phyloP scores from a whole-genome alignment of 1,139 yeast species.

The Hanseniaspora sp. region DNA sequence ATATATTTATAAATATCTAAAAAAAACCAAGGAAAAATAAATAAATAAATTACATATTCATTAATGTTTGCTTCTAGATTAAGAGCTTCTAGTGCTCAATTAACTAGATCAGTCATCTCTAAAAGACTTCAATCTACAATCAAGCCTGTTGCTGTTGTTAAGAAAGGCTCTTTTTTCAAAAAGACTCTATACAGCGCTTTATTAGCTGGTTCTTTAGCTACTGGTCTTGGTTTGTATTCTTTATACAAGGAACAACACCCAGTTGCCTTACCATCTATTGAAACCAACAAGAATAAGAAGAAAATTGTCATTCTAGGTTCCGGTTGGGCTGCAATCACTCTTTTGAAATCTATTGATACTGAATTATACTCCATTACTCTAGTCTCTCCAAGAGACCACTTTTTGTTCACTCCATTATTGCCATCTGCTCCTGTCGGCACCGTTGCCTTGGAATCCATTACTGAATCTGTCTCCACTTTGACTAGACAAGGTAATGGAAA shows the following conservation, averaged over 20 bases:
- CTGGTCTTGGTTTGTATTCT: constrained; percentile 44
- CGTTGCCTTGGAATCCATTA: constrained; percentile 77
- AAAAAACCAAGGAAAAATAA: too few species aligned
- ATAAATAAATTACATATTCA: not conserved
- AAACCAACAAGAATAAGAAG: constrained; percentile 68
- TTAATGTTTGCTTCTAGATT: constrained; percentile 12
- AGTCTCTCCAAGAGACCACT: constrained; percentile 89
- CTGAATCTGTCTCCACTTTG: constrained; percentile 72
- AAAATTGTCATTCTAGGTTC: constrained; percentile 82
- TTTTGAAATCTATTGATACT: constrained; percentile 77
- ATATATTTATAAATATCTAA: too few species aligned
- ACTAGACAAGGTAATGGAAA: constrained; percentile 65
- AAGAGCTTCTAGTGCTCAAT: constrained; percentile 6
- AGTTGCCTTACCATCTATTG: constrained; percentile 44
- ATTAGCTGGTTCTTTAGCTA: constrained; percentile 33
- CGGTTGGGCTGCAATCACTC: constrained; percentile 86
- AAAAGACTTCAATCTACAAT: constrained; percentile 16
- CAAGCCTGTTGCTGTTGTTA: constrained; percentile 16
- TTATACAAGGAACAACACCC: constrained; percentile 55
- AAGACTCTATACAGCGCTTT: constrained; percentile 31
- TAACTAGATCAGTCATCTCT: not conserved
- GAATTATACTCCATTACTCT: constrained; percentile 77
- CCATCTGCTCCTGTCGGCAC: constrained; percentile 94
- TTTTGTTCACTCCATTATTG: constrained; percentile 82
- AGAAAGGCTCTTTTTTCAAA: constrained; percentile 25